phyloP scores from a whole-genome alignment of 345 rosid genomes.

The Trapa bicornis region DNA sequence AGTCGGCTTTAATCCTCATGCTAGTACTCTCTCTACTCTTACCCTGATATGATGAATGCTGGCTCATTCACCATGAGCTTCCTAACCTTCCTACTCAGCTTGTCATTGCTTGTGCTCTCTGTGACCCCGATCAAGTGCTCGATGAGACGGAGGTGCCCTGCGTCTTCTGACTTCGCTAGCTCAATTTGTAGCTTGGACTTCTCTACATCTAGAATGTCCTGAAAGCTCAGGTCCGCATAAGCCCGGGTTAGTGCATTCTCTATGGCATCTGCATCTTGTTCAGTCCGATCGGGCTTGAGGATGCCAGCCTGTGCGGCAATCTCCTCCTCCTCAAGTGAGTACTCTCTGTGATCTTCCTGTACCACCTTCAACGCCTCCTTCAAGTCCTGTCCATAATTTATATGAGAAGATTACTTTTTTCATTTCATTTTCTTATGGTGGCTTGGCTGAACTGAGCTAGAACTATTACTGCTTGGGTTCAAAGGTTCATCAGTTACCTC shows the following conservation, averaged over 20 bases:
- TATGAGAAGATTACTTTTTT: neutral
- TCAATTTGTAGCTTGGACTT: constrained; percentile 63
- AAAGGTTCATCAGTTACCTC: constrained; percentile 31
- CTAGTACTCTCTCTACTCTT: neutral
- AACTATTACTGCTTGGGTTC: too few species aligned
- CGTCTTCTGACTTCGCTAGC: constrained; percentile 64
- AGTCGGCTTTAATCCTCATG: too few species aligned
- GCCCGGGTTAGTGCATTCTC: constrained; percentile 64
- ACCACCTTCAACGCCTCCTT: constrained; percentile 65
- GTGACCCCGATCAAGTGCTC: constrained; percentile 75
- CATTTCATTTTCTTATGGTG: neutral
- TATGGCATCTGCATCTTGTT: constrained; percentile 44
- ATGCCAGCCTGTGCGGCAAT: constrained; percentile 58
- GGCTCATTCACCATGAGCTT: constrained; percentile 26
- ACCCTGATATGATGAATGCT: constrained; percentile 18
- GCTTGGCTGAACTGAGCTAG: neutral
- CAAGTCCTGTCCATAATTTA: constrained; percentile 5
- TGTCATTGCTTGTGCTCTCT: constrained; percentile 29
- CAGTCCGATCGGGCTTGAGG: constrained; percentile 52
- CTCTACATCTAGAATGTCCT: constrained; percentile 63
- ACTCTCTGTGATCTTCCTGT: constrained; percentile 64
- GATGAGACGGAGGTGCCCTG: constrained; percentile 56
- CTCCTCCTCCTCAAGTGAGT: constrained; percentile 75
- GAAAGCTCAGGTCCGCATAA: constrained; percentile 59
- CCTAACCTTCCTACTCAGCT: constrained; percentile 14